These are phyloP conservation scores for Catunica adiposa DNA, from an alignment of 2,329 filamentous ascomycete genomes.

Conservation along the genomic window DNA sequence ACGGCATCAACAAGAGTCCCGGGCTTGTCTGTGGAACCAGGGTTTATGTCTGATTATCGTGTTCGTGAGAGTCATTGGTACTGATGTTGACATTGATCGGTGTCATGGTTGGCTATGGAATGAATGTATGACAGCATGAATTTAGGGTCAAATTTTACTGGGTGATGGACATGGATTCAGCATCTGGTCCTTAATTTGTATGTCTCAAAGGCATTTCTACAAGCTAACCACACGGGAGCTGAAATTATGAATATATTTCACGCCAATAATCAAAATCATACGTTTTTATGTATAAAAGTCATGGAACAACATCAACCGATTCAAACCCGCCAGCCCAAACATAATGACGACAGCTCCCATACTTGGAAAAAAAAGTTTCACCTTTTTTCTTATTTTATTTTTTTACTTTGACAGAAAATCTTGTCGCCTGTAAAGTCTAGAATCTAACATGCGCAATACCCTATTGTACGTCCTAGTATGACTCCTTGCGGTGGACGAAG, in stretches of 20 bases:
- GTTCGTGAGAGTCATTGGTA: neutral
- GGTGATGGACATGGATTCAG: neutral
- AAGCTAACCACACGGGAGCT: no score
- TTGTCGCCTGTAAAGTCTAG: no score
- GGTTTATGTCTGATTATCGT: neutral
- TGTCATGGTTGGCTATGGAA: neutral
- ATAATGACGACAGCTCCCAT: no score
- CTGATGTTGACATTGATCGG: neutral
- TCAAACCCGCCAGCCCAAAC: no score
- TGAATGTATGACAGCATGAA: neutral
- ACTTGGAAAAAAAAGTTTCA: no score
- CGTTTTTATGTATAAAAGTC: no score
- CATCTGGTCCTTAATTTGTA: neutral
- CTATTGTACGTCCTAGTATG: conserved; percentile 6
- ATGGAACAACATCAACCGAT: no score
- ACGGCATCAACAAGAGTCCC: neutral
- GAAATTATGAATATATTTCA: neutral
- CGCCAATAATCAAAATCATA: no score
- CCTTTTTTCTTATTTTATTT: no score
- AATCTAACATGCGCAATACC: no score
- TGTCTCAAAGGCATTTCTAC: neutral
- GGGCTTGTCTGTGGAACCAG: neutral
- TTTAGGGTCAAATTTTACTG: neutral
- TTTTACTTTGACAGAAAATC: no score
- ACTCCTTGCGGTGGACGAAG: conserved; percentile 13